Conservation (phyloP, 768 basidiomycete genomes). For the Kwoniella bestiolae region DNA sequence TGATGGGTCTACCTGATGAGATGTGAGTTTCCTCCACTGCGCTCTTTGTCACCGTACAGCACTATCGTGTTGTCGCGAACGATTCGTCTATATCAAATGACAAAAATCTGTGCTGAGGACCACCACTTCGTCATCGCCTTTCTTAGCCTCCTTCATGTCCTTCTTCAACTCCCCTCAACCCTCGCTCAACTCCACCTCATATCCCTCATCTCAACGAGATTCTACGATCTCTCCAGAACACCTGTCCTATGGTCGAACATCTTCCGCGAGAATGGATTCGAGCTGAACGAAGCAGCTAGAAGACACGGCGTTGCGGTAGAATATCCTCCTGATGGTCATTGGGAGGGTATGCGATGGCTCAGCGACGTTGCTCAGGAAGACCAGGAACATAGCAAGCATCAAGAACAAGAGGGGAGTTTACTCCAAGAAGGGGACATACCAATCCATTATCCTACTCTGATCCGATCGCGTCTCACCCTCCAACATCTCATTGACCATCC, state of each 20-base stretch:
- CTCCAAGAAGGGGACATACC: conserved; percentile 1
- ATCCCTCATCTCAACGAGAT: conserved; percentile 27
- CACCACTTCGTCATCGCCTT: not conserved
- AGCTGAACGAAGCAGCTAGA: not conserved
- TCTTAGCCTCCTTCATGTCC: conserved; percentile 34
- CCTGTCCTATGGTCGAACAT: conserved; percentile 33
- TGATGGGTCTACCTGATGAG: conserved; percentile 44
- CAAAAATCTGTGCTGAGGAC: not conserved
- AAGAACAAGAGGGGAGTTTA: not conserved
- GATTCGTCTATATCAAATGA: no score
- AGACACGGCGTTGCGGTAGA: conserved; percentile 3
- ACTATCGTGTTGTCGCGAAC: no score
- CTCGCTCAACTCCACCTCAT: conserved; percentile 20
- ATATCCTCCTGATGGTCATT: conserved; percentile 25
- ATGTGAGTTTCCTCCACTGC: conserved; percentile 33
- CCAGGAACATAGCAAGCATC: no score
- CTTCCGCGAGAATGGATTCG: conserved; percentile 23
- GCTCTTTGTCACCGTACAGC: no score
- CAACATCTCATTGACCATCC: conserved; percentile 8
- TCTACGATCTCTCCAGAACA: conserved; percentile 31
- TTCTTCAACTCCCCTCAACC: conserved; percentile 34
- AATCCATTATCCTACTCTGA: conserved; percentile 44
- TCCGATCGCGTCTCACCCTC: conserved; percentile 26
- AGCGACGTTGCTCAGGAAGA: not conserved
- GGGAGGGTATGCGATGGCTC: conserved; percentile 22